phyloP scores from a whole-genome alignment of 768 basidiomycete species.

The Mycena crocata region DNA sequence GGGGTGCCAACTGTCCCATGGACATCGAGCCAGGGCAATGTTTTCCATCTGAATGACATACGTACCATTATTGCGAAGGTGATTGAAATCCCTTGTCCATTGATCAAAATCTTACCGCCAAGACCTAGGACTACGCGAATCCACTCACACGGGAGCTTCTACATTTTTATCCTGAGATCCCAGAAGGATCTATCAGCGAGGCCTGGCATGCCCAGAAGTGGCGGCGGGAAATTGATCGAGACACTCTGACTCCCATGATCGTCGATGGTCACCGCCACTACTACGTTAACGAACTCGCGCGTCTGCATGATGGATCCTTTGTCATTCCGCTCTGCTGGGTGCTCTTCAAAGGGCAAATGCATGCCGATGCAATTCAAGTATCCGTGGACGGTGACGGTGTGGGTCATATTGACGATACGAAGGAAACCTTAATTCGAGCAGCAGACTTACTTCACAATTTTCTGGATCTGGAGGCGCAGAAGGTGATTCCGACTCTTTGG shows the following conservation, averaged over 20 bases:
- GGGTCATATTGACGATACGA: neutral
- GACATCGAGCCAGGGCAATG: neutral
- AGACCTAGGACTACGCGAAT: slow-evolving; percentile 3
- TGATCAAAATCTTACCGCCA: too few relatives aligned
- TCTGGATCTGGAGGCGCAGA: slow-evolving; percentile 1
- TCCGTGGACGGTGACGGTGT: neutral
- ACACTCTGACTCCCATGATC: slow-evolving; percentile 9
- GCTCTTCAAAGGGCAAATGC: neutral
- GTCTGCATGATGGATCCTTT: slow-evolving; percentile 15
- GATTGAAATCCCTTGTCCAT: neutral
- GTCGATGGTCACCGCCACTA: slow-evolving; percentile 3
- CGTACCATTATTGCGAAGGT: slow-evolving; percentile 3
- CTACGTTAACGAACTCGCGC: slow-evolving; percentile 33
- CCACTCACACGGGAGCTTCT: neutral
- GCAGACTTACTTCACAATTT: neutral
- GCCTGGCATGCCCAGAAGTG: slow-evolving; percentile 14
- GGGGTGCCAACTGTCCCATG: slow-evolving; percentile 1
- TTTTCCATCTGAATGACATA: slow-evolving; percentile 5
- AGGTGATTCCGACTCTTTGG: neutral
- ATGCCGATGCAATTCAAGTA: slow-evolving; percentile 16
- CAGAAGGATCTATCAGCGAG: slow-evolving; percentile 3
- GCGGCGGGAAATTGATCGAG: slow-evolving; percentile 4
- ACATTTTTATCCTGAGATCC: slow-evolving; percentile 6
- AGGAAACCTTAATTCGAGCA: neutral
- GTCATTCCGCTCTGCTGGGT: slow-evolving; percentile 38